Base-by-base conservation (phyloP, 352 stramenopile species). In the Phytophthora palmivora region DNA sequence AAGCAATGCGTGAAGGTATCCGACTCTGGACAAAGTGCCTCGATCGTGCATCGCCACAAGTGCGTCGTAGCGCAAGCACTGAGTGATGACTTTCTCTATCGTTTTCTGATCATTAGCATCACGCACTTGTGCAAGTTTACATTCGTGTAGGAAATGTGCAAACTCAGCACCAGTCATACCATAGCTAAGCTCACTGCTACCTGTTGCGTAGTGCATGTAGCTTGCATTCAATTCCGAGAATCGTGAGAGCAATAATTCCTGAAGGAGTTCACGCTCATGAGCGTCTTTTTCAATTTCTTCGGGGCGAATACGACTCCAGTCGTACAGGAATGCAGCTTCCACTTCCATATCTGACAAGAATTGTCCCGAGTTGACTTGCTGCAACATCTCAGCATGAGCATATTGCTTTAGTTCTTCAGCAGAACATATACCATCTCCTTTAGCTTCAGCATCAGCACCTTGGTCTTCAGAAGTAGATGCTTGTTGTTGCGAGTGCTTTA, bases 271-370 rank as follows among this genome's bases (percentile, higher is more conserved):
- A 12, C 65, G 65, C 36, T 74, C 58, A 4, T 32, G 47, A 7
- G 38, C 6, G 5, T 74, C 65, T 24, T 74, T 61, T 49, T 70
- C 65, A 41, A 74, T 50, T 4, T 91, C 84, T 28, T 93, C 84
- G 7, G 78, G 51, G 16, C 59, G 67, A 7, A 92, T 55, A 22
- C 74, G 76, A 21, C 77, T 68, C 84, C 84, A 89, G 55, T 95
- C 86, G 62, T 90, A 91, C 34, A 91, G 62, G 55, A 95, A 95
- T 18, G 84, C 86, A 24, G 84, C 84, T 50, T 93, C 86, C 24
- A 92, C 48, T 48, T 93, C 86, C 68, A 91, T 82, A 34, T 93
- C 80, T 8, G 84, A 90, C 63, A 89, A 79, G 53, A 93, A 91
- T 42, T 91, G 82, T 0, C 82, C 81, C 22, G 83, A 91, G 19